A percentile compares a stretch with the other conserved stretches of the same genome.
Evolutionary conservation across 306 rosid genomes (phyloP).

Genomic region (Geum urbanum): DNA sequence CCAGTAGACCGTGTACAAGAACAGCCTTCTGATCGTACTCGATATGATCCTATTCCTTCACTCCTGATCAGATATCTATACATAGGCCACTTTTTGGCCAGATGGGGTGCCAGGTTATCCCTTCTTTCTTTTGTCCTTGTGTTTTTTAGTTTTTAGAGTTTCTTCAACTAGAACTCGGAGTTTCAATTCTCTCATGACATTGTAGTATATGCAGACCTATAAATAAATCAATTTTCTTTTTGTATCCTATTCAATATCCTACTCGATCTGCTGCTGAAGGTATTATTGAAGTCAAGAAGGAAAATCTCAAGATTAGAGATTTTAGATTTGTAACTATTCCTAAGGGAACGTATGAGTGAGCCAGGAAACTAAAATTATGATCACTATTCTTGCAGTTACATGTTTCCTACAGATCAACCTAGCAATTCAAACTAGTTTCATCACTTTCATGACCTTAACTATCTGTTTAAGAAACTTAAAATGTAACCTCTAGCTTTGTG

Average conservation of each 20-base stretch:
- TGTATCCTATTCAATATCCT: background rate
- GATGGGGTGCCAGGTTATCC: slow-evolving; percentile 80
- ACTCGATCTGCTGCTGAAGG: background rate
- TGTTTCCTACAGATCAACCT: background rate
- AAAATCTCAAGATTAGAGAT: too few species aligned
- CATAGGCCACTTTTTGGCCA: slow-evolving; percentile 60
- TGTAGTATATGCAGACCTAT: background rate
- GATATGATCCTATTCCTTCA: slow-evolving; percentile 20
- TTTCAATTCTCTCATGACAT: background rate
- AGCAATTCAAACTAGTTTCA: background rate
- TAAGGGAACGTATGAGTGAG: background rate
- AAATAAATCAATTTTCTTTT: background rate
- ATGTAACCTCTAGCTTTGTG: background rate
- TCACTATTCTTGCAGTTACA: background rate
- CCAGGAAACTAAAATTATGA: background rate
- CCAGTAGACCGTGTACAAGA: slow-evolving; percentile 22
- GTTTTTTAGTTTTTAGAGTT: background rate
- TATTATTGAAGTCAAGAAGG: background rate
- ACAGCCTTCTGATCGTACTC: slow-evolving; percentile 9
- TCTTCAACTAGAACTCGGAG: background rate
- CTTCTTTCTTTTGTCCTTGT: background rate
- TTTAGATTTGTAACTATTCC: too few species aligned
- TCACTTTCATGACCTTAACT: background rate
- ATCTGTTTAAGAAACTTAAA: background rate
- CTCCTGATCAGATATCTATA: slow-evolving; percentile 47